Evolutionary conservation across 139 green algal genomes (phyloP).

Genomic region (Pseudopediastrum boryanum): DNA sequence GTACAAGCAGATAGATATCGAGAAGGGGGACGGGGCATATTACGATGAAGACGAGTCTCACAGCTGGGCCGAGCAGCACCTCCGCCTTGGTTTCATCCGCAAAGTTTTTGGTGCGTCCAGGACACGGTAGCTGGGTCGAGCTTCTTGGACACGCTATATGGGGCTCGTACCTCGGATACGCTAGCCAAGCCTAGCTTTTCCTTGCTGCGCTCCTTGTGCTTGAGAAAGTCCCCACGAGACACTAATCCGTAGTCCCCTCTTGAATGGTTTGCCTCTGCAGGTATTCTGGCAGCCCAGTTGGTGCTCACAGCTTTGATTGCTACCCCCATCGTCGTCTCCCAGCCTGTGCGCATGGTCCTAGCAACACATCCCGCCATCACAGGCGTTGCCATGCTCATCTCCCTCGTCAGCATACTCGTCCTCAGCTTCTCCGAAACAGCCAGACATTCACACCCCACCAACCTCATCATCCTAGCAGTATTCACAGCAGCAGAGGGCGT

Average conservation of each 20-base stretch:
- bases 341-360: not conserved
- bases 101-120: conserved; percentile 7
- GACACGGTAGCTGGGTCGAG: not conserved
- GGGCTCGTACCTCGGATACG: not conserved
- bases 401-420: conserved; percentile 40
- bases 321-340: not conserved
- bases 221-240: not conserved
- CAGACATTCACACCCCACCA: conserved; percentile 46
- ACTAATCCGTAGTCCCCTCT: not conserved
- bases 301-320: not conserved
- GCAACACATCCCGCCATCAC: not conserved
- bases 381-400: not conserved
- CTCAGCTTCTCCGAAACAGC: conserved; percentile 39
- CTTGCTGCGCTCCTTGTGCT: no score
- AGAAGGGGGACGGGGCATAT: no score
- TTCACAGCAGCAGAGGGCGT: conserved; percentile 52
- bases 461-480: conserved; percentile 52
- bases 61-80: not conserved
- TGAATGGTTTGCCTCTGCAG: not conserved
- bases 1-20: no score
- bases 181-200: not conserved
- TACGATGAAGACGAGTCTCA: no score
- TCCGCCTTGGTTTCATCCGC: not conserved
- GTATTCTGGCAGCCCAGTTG: conserved; percentile 4
- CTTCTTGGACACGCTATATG: not conserved